Conservation (phyloP, 192 early-diverging fungal genomes). For the Coemansia sp. region DNA sequence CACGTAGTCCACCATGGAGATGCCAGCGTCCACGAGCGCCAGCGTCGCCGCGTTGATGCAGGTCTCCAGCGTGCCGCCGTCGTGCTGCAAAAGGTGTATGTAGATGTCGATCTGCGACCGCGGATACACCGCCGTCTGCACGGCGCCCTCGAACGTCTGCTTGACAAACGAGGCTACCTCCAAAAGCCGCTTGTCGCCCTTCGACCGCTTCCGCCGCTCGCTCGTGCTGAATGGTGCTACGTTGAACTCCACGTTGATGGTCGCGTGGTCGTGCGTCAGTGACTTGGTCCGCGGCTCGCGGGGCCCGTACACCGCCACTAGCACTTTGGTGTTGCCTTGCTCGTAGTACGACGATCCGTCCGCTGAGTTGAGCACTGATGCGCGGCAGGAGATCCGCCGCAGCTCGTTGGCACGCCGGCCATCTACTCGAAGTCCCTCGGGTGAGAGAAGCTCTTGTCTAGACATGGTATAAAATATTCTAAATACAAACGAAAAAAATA, state of each 20-base stretch:
- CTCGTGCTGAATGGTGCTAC: slow-evolving; percentile 89
- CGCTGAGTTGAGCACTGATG: slow-evolving; percentile 75
- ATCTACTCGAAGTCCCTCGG: slow-evolving; percentile 85
- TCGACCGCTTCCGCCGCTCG: slow-evolving; percentile 80
- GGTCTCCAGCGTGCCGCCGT: slow-evolving; percentile 80
- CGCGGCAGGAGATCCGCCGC: slow-evolving; percentile 77
- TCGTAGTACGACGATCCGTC: slow-evolving; percentile 96
- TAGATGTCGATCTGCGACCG: slow-evolving; percentile 93
- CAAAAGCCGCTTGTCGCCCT: slow-evolving; percentile 86
- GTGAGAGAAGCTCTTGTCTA: slow-evolving; percentile 52
- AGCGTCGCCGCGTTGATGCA: slow-evolving; percentile 84
- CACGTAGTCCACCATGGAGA: slow-evolving; percentile 81
- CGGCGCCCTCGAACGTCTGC: slow-evolving; percentile 90
- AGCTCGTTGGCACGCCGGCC: slow-evolving; percentile 89
- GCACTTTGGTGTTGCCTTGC: slow-evolving; percentile 93
- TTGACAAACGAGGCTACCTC: slow-evolving; percentile 84
- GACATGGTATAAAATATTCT: slow-evolving; percentile 20
- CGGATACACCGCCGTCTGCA: slow-evolving; percentile 72
- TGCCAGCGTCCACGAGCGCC: slow-evolving; percentile 80
- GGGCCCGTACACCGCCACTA: slow-evolving; percentile 92
- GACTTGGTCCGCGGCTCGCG: slow-evolving; percentile 68
- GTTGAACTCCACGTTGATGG: slow-evolving; percentile 88
- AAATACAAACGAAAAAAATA: not conserved
- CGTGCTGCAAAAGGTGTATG: slow-evolving; percentile 89
- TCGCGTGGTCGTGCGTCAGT: slow-evolving; percentile 65